Percentiles rank a stretch among this genome's conserved stretches.
phyloP scores from a whole-genome alignment of 257 asterid genomes.

The Rehmannia glutinosa region DNA sequence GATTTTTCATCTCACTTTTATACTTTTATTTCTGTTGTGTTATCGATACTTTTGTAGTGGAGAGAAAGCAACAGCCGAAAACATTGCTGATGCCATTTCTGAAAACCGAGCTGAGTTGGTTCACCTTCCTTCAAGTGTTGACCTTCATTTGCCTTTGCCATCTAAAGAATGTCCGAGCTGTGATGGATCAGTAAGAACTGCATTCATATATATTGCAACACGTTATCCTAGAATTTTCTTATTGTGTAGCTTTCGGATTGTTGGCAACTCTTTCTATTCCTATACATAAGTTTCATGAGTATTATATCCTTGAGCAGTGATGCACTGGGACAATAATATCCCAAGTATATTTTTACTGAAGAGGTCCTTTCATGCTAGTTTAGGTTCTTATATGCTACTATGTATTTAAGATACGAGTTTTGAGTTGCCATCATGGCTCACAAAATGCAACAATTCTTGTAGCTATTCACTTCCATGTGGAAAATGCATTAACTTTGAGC shows the following conservation, averaged over 20 bases:
- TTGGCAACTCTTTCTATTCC: neutral
- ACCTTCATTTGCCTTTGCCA: constrained; percentile 73
- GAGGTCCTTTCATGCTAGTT: constrained; percentile 5
- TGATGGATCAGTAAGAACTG: constrained; percentile 79
- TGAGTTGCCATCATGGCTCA: neutral
- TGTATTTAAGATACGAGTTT: neutral
- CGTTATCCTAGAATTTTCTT: constrained; percentile 8
- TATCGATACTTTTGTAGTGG: constrained; percentile 47
- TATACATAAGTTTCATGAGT: neutral
- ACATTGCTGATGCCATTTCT: constrained; percentile 80
- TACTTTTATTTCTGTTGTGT: constrained; percentile 14
- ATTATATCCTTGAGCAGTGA: constrained; percentile 5
- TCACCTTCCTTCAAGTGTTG: constrained; percentile 82
- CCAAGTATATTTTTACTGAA: neutral
- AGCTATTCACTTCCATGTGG: neutral
- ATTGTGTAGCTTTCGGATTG: constrained; percentile 2
- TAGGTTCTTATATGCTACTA: neutral
- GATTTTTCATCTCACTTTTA: neutral
- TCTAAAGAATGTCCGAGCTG: constrained; percentile 86
- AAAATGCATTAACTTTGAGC: constrained; percentile 7
- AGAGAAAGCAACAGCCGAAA: constrained; percentile 92
- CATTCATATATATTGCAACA: constrained; percentile 2
- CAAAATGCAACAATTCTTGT: neutral
- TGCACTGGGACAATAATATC: constrained; percentile 9
- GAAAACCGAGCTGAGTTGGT: constrained; percentile 94